A percentile compares a stretch with the other conserved stretches of the same genome.
Evolutionary conservation across 148 eudicot species (phyloP).

Genomic region (Linanthus parryae): DNA sequence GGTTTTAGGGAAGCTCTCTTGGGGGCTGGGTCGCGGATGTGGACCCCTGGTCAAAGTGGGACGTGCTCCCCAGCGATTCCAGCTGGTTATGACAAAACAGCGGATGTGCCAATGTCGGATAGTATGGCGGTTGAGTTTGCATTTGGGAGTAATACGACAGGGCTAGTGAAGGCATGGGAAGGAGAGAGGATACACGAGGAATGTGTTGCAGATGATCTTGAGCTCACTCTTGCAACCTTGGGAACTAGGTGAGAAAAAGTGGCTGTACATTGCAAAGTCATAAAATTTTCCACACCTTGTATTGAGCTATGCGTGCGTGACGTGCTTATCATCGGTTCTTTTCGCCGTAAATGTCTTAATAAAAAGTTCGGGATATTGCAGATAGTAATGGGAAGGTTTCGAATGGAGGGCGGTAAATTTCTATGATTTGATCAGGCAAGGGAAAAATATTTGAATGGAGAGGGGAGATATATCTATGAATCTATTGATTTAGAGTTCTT

Average conservation of each 20-base stretch:
- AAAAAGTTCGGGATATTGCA: too few species aligned
- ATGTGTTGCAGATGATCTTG: constrained; percentile 93
- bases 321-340: too few species aligned
- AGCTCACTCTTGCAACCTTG: constrained; percentile 52
- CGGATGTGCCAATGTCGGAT: constrained; percentile 83
- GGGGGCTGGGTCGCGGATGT: constrained; percentile 71
- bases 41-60: constrained; percentile 98
- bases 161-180: constrained; percentile 90
- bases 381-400: too few species aligned
- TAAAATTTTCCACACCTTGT: too few species aligned
- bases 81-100: constrained; percentile 51
- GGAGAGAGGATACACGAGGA: constrained; percentile 95
- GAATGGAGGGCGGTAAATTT: too few species aligned
- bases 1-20: constrained; percentile 54
- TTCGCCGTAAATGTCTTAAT: too few species aligned
- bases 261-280: too few species aligned
- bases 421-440: too few species aligned
- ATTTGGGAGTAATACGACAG: constrained; percentile 52
- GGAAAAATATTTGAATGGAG: too few species aligned
- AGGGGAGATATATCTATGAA: too few species aligned
- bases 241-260: constrained; percentile 71
- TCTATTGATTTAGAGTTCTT: too few species aligned
- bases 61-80: constrained; percentile 81
- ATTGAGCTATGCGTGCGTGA: too few species aligned
- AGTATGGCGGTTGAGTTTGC: constrained; percentile 87